These are phyloP conservation scores for Kodamaea sagamina DNA, from an alignment of 805 yeast species.

Conservation along the genomic window DNA sequence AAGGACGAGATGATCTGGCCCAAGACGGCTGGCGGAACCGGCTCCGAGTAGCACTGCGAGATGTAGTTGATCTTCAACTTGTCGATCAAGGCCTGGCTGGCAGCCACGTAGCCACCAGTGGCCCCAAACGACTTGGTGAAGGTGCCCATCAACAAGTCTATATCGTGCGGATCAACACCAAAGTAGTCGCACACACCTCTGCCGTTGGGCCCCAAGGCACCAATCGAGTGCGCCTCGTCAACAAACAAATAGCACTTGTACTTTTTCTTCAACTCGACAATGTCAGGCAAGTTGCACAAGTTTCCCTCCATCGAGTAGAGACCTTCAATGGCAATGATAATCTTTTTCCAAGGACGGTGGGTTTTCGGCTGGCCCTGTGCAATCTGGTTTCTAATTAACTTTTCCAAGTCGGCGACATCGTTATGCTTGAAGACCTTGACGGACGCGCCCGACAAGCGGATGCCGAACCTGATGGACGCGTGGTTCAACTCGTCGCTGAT, in stretches of 20 bases:
- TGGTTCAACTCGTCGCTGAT: slow-evolving; percentile 94
- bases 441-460: slow-evolving; percentile 87
- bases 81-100: slow-evolving; percentile 65
- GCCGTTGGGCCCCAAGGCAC: slow-evolving; percentile 96
- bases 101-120: slow-evolving; percentile 97
- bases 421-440: slow-evolving; percentile 92
- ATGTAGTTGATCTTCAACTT: slow-evolving; percentile 71
- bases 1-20: slow-evolving; percentile 84
- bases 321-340: slow-evolving; percentile 86
- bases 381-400: slow-evolving; percentile 76
- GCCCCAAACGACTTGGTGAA: slow-evolving; percentile 98
- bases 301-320: slow-evolving; percentile 93
- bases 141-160: slow-evolving; percentile 96
- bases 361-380: slow-evolving; percentile 93
- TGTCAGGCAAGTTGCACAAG: slow-evolving; percentile 73
- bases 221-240: slow-evolving; percentile 98
- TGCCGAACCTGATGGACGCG: slow-evolving; percentile 93
- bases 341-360: slow-evolving; percentile 94
- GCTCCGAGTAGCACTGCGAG: slow-evolving; percentile 77
- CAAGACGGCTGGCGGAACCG: slow-evolving; percentile 88
- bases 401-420: slow-evolving; percentile 79
- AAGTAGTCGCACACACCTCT: slow-evolving; percentile 95
- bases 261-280: slow-evolving; percentile 72
- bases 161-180: slow-evolving; percentile 68
- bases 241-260: slow-evolving; percentile 89